Evolutionary conservation across 768 basidiomycete species (phyloP), one percentile per base, ranked within the genome.

Genomic region (Macrolepiota fuliginosa): DNA sequence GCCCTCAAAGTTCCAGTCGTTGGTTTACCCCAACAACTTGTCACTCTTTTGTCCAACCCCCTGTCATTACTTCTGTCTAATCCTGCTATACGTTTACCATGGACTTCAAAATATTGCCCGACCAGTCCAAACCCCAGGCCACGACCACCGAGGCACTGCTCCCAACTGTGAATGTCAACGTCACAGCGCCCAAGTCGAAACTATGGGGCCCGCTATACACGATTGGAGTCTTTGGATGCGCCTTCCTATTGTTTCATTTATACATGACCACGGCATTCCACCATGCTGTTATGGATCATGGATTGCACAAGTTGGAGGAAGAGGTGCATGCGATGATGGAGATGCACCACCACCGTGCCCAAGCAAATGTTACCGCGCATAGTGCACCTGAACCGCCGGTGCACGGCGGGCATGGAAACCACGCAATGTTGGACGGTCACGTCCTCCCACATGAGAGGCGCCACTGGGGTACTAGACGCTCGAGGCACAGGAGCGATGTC

Each of bases 401-500:
- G 19, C 39, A 53, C 11, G 51, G 19, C 22, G 37, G 29, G 22
- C 39, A 46, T 24, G 29, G 35, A 12, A 13, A 13, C 35, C 17
- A 45, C 19, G 29, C 17, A 24, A 22, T 13, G 7, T 24, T 24
- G 6, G 22, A 36, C 19, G 19, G 27, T 46, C 52, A 47, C 22
- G 54, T 27, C 36, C 45, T 46, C 24, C 62, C 46, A 6, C 64
- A 53, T 39, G 59, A 64, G 15, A 46, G 55, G 29, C 63, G 47
- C n/a, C 55, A 61, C 24, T 24, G 56, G 57, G 61, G 64, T 35
- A 39, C 50, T 42, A 49, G 47, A 36, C 62, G 50, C 2, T 62
- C 58, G 39, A 64, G 56, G 36, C 62, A 54, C 19, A 59, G 54
- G 45, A 60, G 66, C 17, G 65, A 64, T 25, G 27, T 39, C 17